A percentile compares a stretch with the other conserved stretches of the same genome.
phyloP scores from a whole-genome alignment of 768 basidiomycete genomes.

The Leucocoprinus birnbaumii region DNA sequence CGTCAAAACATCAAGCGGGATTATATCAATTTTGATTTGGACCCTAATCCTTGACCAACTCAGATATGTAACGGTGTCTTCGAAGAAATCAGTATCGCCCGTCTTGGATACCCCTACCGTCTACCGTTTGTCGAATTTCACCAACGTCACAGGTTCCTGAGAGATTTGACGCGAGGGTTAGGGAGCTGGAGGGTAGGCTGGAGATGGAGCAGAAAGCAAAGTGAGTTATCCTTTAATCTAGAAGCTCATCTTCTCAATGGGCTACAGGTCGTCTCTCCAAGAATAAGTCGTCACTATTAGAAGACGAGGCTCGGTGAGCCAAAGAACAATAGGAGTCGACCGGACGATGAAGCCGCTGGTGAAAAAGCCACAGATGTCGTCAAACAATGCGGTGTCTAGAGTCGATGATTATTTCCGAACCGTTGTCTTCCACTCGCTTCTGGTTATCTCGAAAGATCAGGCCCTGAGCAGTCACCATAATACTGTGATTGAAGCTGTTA shows the following conservation, averaged over 20 bases:
- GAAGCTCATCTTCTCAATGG: background rate
- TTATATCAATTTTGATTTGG: slow-evolving; percentile 96
- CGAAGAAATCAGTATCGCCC: slow-evolving; percentile 96
- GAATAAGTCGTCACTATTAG: slow-evolving; percentile 56
- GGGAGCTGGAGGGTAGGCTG: slow-evolving; percentile 73
- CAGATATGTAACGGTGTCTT: slow-evolving; percentile 98
- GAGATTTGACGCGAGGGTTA: slow-evolving; percentile 58
- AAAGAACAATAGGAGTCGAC: slow-evolving; percentile 63
- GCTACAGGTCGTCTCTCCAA: slow-evolving; percentile 60
- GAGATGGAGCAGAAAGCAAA: slow-evolving; percentile 51
- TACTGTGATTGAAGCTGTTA: slow-evolving; percentile 94
- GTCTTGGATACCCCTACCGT: slow-evolving; percentile 95
- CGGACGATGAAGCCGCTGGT: slow-evolving; percentile 59
- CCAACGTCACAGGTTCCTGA: slow-evolving; percentile 95
- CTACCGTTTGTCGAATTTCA: slow-evolving; percentile 97
- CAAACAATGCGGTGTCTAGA: slow-evolving; percentile 55
- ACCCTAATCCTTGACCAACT: slow-evolving; percentile 93
- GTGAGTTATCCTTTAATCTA: slow-evolving; percentile 41
- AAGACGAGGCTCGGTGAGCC: slow-evolving; percentile 64
- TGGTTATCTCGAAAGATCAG: slow-evolving; percentile 86
- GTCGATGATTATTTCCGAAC: slow-evolving; percentile 98
- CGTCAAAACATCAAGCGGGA: slow-evolving; percentile 97
- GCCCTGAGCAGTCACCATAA: slow-evolving; percentile 85
- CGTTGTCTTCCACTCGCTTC: slow-evolving; percentile 85
- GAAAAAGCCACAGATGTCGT: slow-evolving; percentile 61